Base-by-base conservation (phyloP, 148 eudicot genomes). In the Simmondsia chinensis region DNA sequence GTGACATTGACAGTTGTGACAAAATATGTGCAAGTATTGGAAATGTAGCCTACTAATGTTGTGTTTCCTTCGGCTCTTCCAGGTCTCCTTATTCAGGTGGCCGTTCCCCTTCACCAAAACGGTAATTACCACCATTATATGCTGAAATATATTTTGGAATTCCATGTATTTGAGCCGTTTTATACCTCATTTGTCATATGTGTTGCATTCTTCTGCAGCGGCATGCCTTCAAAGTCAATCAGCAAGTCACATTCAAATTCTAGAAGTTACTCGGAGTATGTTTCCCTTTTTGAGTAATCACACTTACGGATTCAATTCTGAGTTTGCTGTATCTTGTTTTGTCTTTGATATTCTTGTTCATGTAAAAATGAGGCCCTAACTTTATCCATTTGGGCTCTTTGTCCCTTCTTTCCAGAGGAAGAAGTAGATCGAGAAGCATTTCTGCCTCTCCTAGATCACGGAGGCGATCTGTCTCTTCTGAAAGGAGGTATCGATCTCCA, bases 241-340 rank as follows among this genome's bases (percentile, higher is more conserved):
- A 82, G 88, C 74, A 67, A 70, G 62, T 83, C 94, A 27, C 50
- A 53, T 30, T 81, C 83, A 28, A 68, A 69, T 59, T 80, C 86
- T 20, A 68, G 79, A 66, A 80, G 96, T 70, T 27, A 58, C 56
- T 87, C 86, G 19, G 65, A 62, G 89, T 87, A 74, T 40, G 78
- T 67, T 35, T 41, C 18, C 32, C 24, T 64, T n/a, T 32, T 27
- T 11, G 14, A 12, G 19, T 1, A 18, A 10, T 43, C 9, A 3
- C 7, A 20, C 16, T 22, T 13, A 5, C 9, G 9, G 24, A 7
- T 13, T 44, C 19, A 17, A 18, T 33, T 22, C 2, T 36, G 38
- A n/a, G 32, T 10, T 39, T 35, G 27, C 16, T 22, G 5, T 37
- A 40, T 33, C 29, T 18, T 48, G 25, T 6, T 11, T 9, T 20